Percentiles rank a stretch among this genome's conserved stretches.
These are phyloP conservation scores for Amylostereum areolatum DNA, from an alignment of 1,284 basidiomycete genomes.

Conservation along the genomic window DNA sequence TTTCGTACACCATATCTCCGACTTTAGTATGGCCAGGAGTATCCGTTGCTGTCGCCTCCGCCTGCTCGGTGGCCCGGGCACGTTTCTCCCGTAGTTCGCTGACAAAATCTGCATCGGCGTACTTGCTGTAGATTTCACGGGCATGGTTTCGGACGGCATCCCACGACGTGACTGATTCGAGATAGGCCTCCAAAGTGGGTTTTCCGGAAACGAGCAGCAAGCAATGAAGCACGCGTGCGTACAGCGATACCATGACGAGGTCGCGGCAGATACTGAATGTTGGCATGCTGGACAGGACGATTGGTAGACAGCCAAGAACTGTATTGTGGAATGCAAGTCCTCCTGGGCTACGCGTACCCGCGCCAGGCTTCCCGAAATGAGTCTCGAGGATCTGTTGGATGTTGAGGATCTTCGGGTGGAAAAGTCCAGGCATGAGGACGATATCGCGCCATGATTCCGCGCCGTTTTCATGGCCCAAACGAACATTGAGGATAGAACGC, in stretches of 20 bases:
- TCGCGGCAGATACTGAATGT: constrained; percentile 27
- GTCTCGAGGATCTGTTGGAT: constrained; percentile 23
- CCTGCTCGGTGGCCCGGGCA: constrained; percentile 12
- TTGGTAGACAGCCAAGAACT: constrained; percentile 23
- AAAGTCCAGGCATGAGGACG: constrained; percentile 28
- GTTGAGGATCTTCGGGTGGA: constrained; percentile 33
- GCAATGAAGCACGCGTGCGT: constrained; percentile 29
- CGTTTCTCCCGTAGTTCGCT: constrained; percentile 13
- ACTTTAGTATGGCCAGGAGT: constrained; percentile 11
- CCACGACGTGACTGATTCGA: constrained; percentile 13
- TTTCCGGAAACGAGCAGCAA: constrained; percentile 21
- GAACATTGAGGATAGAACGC: constrained; percentile 21
- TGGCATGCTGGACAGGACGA: constrained; percentile 24
- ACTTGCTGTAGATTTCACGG: neutral
- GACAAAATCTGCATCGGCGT: neutral
- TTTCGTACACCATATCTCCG: constrained; percentile 32
- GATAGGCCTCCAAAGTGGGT: constrained; percentile 18
- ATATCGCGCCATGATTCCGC: constrained; percentile 20
- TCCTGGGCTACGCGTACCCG: constrained; percentile 1
- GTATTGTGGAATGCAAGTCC: constrained; percentile 7
- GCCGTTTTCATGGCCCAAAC: constrained; percentile 28
- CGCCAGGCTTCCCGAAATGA: constrained; percentile 22
- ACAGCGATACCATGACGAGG: constrained; percentile 29
- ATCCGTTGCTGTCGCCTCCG: too few species aligned
- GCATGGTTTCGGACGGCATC: constrained; percentile 7